These are phyloP conservation scores for Nannizziopsis arthrosporioides DNA, from an alignment of 2,329 filamentous ascomycete species.

Conservation along the genomic window DNA sequence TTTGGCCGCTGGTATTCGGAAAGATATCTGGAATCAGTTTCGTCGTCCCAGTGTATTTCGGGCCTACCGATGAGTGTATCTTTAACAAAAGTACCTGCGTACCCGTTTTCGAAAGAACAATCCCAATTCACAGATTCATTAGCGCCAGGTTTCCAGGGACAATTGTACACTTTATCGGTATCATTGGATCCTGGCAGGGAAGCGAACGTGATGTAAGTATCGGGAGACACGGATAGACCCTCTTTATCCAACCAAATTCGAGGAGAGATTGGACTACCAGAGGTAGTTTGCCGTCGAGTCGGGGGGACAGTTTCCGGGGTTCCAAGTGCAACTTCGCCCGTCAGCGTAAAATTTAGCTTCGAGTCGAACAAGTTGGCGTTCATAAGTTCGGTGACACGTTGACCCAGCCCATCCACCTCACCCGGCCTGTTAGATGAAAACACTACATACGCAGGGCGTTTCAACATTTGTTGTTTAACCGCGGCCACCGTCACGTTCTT, in stretches of 20 bases:
- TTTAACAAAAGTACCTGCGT: background rate
- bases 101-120: constrained; percentile 10
- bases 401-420: constrained; percentile 6
- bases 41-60: constrained; percentile 14
- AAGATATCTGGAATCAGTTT: constrained; percentile 1
- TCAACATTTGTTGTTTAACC: constrained; percentile 6
- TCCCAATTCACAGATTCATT: constrained; percentile 10
- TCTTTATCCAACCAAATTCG: constrained; percentile 13
- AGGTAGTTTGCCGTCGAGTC: constrained; percentile 6
- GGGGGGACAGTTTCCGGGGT: constrained; percentile 9
- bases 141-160: constrained; percentile 6
- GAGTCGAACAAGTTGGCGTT: constrained; percentile 10
- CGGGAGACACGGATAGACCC: constrained; percentile 13
- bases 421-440: constrained; percentile 10
- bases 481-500: constrained; percentile 9
- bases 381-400: constrained; percentile 10
- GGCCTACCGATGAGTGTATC: constrained; percentile 6
- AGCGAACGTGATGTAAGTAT: constrained; percentile 10
- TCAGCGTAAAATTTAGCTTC: constrained; percentile 11
- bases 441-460: constrained; percentile 11
- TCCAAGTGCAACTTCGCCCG: constrained; percentile 8
- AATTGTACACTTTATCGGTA: constrained; percentile 1
- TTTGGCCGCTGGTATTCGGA: constrained; percentile 11
- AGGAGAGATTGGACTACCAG: background rate
- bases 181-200: background rate